These are phyloP conservation scores for Pseudogymnoascus sp. DNA, from an alignment of 2,329 filamentous ascomycete species.

Conservation along the genomic window DNA sequence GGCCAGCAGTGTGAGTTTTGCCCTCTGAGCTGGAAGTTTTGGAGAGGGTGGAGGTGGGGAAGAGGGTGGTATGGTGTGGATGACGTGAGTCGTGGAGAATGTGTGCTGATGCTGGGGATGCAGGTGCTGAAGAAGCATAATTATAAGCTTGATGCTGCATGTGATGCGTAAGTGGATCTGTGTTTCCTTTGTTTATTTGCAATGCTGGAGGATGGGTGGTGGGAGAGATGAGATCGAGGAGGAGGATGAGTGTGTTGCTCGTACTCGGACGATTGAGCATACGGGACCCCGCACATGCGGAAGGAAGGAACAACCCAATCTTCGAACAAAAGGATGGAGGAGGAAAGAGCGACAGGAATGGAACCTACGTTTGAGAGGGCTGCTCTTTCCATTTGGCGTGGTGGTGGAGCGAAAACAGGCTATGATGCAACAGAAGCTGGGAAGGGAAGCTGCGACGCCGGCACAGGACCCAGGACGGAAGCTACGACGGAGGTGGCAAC, in stretches of 20 bases:
- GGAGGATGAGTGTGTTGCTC: background rate
- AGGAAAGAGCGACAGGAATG: background rate
- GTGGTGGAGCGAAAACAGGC: background rate
- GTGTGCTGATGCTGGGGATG: conserved; percentile 8
- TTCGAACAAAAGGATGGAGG: background rate
- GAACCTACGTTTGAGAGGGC: background rate
- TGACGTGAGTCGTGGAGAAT: background rate
- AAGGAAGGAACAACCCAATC: conserved; percentile 1
- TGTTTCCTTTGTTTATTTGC: conserved; percentile 11
- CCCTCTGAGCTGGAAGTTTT: background rate
- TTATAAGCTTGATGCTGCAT: conserved; percentile 33
- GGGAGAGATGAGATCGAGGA: background rate
- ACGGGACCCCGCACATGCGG: background rate
- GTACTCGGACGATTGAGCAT: background rate
- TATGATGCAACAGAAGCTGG: background rate
- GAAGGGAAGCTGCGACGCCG: background rate
- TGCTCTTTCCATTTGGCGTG: background rate
- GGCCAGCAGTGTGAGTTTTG: conserved; percentile 21
- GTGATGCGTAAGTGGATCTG: conserved; percentile 31
- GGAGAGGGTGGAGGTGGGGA: background rate
- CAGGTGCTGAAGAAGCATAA: conserved; percentile 31
- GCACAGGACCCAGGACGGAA: background rate
- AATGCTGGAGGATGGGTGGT: background rate
- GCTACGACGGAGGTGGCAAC: background rate
- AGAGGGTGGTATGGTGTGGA: background rate